These are phyloP conservation scores for Eremochloa ophiuroides DNA, from an alignment of 176 grass and related monocot species.

Conservation along the genomic window DNA sequence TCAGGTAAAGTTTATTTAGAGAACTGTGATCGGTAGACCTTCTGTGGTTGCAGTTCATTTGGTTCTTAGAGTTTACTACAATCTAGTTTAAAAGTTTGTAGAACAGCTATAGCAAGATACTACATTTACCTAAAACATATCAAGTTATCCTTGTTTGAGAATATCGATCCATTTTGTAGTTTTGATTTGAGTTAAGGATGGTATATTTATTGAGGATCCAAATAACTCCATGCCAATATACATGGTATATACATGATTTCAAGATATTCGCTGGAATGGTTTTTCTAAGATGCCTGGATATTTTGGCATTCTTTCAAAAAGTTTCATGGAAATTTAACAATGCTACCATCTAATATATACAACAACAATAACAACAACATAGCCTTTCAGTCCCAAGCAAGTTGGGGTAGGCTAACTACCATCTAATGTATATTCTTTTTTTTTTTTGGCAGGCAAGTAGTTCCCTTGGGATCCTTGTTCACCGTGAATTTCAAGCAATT, in stretches of 20 bases:
- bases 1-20: conserved; percentile 47
- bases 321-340: neutral
- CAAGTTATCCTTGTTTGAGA: neutral
- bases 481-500: conserved; percentile 65
- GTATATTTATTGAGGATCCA: neutral
- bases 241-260: neutral
- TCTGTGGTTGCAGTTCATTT: neutral
- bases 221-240: neutral
- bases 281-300: neutral
- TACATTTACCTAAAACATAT: conserved; percentile 8
- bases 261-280: neutral
- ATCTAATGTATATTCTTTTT: neutral
- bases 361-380: too few relatives aligned
- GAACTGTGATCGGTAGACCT: neutral
- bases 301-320: neutral
- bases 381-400: too few relatives aligned
- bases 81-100: neutral
- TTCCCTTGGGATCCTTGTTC: conserved; percentile 51
- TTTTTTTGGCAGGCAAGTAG: conserved; percentile 52
- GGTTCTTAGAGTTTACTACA: neutral
- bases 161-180: neutral
- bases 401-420: too few relatives aligned
- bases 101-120: neutral
- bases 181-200: conserved; percentile 2
- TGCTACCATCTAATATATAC: neutral